A percentile compares a stretch with the other conserved stretches of the same genome.
Evolutionary conservation across 2,329 filamentous ascomycete genomes (phyloP).

Genomic region (Sporothrix inflata): DNA sequence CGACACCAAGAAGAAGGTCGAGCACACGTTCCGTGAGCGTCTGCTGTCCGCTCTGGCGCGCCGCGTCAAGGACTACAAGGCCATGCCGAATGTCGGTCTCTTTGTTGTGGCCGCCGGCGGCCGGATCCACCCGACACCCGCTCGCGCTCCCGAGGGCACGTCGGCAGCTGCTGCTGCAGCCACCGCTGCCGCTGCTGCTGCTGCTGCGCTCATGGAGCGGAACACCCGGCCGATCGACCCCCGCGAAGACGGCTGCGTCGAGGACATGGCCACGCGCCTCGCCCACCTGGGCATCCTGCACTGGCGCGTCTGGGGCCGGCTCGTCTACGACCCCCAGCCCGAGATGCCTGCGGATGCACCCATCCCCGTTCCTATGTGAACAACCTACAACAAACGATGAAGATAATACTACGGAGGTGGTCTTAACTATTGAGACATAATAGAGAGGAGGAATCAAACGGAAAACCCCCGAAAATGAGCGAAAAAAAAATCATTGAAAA

Average conservation of each 20-base stretch:
- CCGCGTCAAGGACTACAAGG: conserved; percentile 57
- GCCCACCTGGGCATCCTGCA: conserved; percentile 84
- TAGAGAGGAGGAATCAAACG: background rate
- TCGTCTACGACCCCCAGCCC: conserved; percentile 62
- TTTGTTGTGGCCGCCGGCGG: conserved; percentile 60
- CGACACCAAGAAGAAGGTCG: conserved; percentile 45
- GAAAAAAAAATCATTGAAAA: background rate
- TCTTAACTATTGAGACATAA: background rate
- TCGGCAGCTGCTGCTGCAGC: conserved; percentile 40
- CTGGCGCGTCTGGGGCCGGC: conserved; percentile 83
- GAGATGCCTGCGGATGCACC: conserved; percentile 14
- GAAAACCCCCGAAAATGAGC: background rate
- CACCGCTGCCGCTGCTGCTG: conserved; percentile 32
- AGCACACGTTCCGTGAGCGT: conserved; percentile 54
- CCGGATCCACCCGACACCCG: conserved; percentile 43
- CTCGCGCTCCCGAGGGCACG: conserved; percentile 39
- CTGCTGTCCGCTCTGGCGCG: conserved; percentile 53
- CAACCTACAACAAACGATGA: background rate
- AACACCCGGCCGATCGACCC: conserved; percentile 26
- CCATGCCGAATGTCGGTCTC: conserved; percentile 55
- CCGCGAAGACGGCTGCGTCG: conserved; percentile 58
- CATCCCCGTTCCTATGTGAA: conserved; percentile 19
- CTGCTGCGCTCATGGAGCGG: conserved; percentile 5
- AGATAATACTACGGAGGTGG: background rate
- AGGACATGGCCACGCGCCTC: conserved; percentile 74